Base-by-base conservation (phyloP, 768 basidiomycete genomes). In the Auricularia sp. region DNA sequence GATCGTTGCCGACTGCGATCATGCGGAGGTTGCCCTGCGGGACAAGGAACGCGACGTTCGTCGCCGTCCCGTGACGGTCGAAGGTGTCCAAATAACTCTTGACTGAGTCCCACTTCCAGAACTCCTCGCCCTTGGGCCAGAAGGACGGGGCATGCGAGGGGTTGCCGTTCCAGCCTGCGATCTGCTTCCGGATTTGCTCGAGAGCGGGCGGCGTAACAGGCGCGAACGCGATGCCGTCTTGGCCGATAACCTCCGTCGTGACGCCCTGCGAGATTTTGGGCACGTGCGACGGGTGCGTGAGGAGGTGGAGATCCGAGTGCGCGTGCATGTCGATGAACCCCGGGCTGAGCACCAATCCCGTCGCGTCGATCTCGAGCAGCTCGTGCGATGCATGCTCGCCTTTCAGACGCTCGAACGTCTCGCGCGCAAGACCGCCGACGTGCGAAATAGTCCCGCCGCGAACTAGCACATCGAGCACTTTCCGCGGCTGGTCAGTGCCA, bases 261-360 rank as follows among this genome's bases (percentile, higher is more conserved):
- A 72, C 71, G 5, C 73, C 73, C 63, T 74, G 73, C 24, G 68
- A 68, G 56, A 74, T 69, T 65, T 72, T 72, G 7, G 73, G 64
- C 36, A 70, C 69, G 63, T 74, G 73, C 13, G 58, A 67, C 3
- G 73, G 72, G 63, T 72, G 66, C 10, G 71, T 70, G 16, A 74
- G 59, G 42, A 74, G 67, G 61, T 73, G 71, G 18, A 74, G 65
- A 65, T 74, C 73, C 2, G 68, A 69, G 63, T 74, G 73, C 10
- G 73, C 73, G 66, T 74, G 73, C 65, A 74, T 67, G 63, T 74
- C 73, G 59, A 74, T 73, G 65, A 74, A 74, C 1, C 73, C 73
- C 29, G 73, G 73, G 37, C 68, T 68, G 1, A 74, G 65, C 13
- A 68, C 65, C 21, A 62, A 18, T 18, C 39, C 39, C 39, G 39